These are phyloP conservation scores for Puccinellia tenuiflora DNA, from an alignment of 176 grass and related monocot species.

Conservation along the genomic window DNA sequence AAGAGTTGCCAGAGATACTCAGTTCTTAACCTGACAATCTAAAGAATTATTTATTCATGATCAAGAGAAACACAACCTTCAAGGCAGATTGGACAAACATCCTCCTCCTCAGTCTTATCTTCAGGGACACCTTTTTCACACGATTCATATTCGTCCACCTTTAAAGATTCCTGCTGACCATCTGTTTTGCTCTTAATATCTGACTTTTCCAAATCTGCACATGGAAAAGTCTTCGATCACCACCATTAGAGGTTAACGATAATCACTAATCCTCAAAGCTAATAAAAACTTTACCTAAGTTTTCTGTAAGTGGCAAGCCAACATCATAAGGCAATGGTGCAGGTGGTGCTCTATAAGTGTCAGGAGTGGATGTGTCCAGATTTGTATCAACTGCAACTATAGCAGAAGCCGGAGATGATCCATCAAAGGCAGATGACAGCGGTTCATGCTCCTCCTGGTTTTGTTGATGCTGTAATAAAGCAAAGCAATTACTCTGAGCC, in stretches of 20 bases:
- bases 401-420: slow-evolving; percentile 49
- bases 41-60: not conserved
- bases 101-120: slow-evolving; percentile 65
- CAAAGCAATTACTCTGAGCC: slow-evolving; percentile 4
- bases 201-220: slow-evolving; percentile 48
- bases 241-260: not conserved
- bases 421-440: slow-evolving; percentile 59
- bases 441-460: slow-evolving; percentile 66
- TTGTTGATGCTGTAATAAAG: slow-evolving; percentile 51
- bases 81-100: slow-evolving; percentile 96
- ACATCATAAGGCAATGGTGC: slow-evolving; percentile 86
- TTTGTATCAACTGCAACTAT: slow-evolving; percentile 62
- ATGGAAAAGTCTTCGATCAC: slow-evolving; percentile 8
- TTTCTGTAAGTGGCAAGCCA: slow-evolving; percentile 41
- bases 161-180: slow-evolving; percentile 50
- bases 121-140: slow-evolving; percentile 33
- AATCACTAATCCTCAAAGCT: not conserved
- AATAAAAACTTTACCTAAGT: slow-evolving; percentile 31
- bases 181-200: slow-evolving; percentile 51
- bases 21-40: not conserved
- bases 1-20: too few relatives aligned
- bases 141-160: slow-evolving; percentile 44
- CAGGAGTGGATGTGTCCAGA: slow-evolving; percentile 70
- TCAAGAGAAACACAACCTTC: slow-evolving; percentile 61
- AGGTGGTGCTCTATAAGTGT: slow-evolving; percentile 73